Base-by-base conservation (phyloP, 2,329 filamentous ascomycete species). In the Alternaria sp. region DNA sequence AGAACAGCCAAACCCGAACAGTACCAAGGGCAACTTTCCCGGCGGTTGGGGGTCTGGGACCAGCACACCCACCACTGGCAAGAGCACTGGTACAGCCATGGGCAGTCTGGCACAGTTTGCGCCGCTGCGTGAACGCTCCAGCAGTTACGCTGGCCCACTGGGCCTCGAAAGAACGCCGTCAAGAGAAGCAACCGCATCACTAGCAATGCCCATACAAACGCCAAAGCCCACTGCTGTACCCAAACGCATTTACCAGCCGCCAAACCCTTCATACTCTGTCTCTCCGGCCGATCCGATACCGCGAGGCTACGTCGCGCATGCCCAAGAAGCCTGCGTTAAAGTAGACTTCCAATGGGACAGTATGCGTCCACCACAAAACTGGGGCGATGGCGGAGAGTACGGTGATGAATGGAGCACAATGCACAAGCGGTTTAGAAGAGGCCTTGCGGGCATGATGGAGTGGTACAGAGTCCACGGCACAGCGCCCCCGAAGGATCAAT, bases 301-400 rank as follows among this genome's bases (percentile, higher is more conserved):
- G 0, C 83, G 88, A 3, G 95, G 94, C 2, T 97, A 96, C 75
- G 92, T 97, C 18, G 87, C 92, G 0, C 95, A 99, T 79, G 94
- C 94, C 9, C 88, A 93, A 63, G 93, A 98, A 74, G 88, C 90
- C 12, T 98, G 93, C 73, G 85, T 92, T 5, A 86, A 91, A 52
- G 85, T 97, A n/a, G 95, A 99, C 78, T 96, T 92, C 72, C 91
- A 94, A 70, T 99, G 95, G 94, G 94, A 99, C 74, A 97, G 94
- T 61, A 94, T 94, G 85, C 86, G 91, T 14, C 82, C 86, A 3
- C 88, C 92, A 0, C 85, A 92, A 44, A 84, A 89, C 64, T 98
- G 95, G 91, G 94, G 94, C 7, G 89, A 93, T 71, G 94, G 94
- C 10, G 95, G 94, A 40, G 86, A 90, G 44, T 92, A 92, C 70